A percentile compares a stretch with the other conserved stretches of the same genome.
These are phyloP conservation scores for Lycium ferocissimum DNA, from an alignment of 257 asterid species.

Conservation along the genomic window DNA sequence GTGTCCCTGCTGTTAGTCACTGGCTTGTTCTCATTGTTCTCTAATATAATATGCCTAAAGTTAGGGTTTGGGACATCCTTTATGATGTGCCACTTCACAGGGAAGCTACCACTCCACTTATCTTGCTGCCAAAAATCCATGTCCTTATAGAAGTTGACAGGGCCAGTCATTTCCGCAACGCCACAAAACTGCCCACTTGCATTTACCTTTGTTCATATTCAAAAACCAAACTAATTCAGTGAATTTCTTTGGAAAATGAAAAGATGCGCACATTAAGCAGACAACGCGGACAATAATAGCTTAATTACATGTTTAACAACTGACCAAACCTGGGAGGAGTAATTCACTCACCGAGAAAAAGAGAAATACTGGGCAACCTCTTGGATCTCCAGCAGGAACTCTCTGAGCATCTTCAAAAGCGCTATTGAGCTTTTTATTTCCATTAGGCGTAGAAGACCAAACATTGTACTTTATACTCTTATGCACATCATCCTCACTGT, in stretches of 20 bases:
- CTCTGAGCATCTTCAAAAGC: conserved; percentile 82
- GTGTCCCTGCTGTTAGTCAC: conserved; percentile 96
- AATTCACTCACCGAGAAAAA: conserved; percentile 79
- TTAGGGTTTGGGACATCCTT: conserved; percentile 87
- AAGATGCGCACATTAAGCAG: neutral
- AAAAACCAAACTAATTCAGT: conserved; percentile 23
- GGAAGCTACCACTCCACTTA: conserved; percentile 94
- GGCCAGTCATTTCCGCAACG: conserved; percentile 90
- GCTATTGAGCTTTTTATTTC: conserved; percentile 77
- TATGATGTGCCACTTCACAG: conserved; percentile 87
- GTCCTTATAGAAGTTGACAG: conserved; percentile 76
- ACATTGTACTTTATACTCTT: conserved; percentile 88
- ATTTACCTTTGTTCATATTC: conserved; percentile 62
- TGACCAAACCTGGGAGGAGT: neutral
- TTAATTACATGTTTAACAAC: neutral
- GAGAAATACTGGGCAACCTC: conserved; percentile 77
- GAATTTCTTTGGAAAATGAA: neutral
- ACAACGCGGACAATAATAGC: neutral
- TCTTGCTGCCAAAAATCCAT: conserved; percentile 99
- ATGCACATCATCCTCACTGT: conserved; percentile 96
- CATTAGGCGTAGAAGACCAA: conserved; percentile 96
- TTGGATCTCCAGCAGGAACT: conserved; percentile 58
- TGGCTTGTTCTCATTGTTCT: conserved; percentile 88
- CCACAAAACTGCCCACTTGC: conserved; percentile 99
- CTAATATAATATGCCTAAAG: conserved; percentile 84